Conservation (phyloP, 495 filamentous ascomycete species). For the Cercophora newfieldiana region DNA sequence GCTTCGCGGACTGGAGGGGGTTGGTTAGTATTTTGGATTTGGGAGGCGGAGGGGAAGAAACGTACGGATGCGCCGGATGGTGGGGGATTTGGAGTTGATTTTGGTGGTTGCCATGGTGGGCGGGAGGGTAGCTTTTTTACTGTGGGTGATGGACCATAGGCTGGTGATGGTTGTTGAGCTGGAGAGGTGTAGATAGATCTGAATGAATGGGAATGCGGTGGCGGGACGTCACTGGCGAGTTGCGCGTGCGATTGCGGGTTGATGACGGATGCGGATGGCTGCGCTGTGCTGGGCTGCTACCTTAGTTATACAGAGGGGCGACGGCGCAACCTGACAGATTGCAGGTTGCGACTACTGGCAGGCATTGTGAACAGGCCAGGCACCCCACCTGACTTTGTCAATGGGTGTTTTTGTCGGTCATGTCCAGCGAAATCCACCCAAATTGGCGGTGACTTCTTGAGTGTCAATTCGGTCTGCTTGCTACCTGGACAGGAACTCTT, state of each 20-base stretch:
- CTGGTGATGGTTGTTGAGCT: neutral
- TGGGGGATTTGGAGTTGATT: slow-evolving; percentile 77
- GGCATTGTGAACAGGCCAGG: neutral
- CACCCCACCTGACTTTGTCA: neutral
- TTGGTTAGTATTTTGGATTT: slow-evolving; percentile 26
- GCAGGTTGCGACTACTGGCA: neutral
- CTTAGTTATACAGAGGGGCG: neutral
- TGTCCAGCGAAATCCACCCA: neutral
- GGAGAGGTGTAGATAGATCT: neutral
- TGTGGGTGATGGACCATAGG: neutral
- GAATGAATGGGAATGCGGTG: neutral
- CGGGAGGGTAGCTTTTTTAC: neutral
- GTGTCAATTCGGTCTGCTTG: too few species aligned
- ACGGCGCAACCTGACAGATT: slow-evolving; percentile 1
- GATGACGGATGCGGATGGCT: neutral
- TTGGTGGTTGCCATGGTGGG: slow-evolving; percentile 37
- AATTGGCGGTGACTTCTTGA: too few species aligned
- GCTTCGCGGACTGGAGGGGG: slow-evolving; percentile 70
- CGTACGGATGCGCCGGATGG: slow-evolving; percentile 75
- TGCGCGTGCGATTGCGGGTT: neutral
- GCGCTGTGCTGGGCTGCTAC: too few species aligned
- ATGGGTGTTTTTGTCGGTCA: too few species aligned
- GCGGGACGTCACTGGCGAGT: neutral
- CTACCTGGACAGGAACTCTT: neutral
- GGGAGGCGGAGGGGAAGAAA: slow-evolving; percentile 13